phyloP scores from a whole-genome alignment of 2,329 filamentous ascomycete species.

The Metarhizium brunneum region DNA sequence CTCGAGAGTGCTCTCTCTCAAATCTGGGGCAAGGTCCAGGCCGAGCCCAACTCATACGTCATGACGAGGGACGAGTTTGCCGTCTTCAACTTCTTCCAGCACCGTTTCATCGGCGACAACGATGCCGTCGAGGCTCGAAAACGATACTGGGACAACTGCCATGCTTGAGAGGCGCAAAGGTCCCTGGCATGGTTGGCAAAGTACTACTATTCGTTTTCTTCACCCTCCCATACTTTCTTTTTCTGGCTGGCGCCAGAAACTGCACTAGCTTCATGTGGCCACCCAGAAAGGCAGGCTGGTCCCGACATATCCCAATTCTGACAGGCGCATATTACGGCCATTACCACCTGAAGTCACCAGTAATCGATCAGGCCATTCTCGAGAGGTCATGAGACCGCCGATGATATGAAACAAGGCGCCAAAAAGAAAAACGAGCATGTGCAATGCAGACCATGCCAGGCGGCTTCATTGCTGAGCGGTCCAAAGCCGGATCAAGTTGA shows the following conservation, averaged over 20 bases:
- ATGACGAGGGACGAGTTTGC: constrained; percentile 72
- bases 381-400: no score
- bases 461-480: no score
- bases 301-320: background rate
- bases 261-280: background rate
- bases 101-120: constrained; percentile 48
- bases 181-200: background rate
- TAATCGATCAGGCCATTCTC: background rate
- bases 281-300: background rate
- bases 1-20: constrained; percentile 55
- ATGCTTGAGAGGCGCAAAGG: constrained; percentile 15
- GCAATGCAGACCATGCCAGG: no score
- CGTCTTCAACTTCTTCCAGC: constrained; percentile 77
- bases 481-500: no score
- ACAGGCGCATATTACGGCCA: background rate
- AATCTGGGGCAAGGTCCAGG: constrained; percentile 60
- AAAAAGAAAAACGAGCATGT: no score
- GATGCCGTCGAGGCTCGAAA: constrained; percentile 37
- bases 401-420: no score
- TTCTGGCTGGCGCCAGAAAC: background rate
- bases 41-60: constrained; percentile 59
- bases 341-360: background rate
- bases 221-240: background rate
- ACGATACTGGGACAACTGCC: constrained; percentile 43
- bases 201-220: background rate